Evolutionary conservation across 2,329 filamentous ascomycete species (phyloP).

Genomic region (Aspergillus persii): DNA sequence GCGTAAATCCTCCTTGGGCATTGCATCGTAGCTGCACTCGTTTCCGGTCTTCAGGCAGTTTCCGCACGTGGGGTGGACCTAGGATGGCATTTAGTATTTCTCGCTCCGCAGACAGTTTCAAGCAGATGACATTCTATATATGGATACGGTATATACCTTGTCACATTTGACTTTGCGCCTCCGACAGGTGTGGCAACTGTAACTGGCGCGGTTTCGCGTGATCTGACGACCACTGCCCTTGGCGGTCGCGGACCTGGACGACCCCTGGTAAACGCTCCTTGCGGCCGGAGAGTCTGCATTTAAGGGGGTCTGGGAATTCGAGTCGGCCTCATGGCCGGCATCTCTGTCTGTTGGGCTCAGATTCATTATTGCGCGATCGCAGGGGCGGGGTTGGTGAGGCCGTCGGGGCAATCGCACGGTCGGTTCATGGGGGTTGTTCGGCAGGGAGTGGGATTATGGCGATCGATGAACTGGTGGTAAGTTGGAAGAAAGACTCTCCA

Average conservation of each 20-base stretch:
- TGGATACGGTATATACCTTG: constrained; percentile 27
- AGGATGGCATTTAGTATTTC: background rate
- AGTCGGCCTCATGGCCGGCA: constrained; percentile 10
- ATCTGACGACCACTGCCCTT: constrained; percentile 41
- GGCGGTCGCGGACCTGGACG: constrained; percentile 4
- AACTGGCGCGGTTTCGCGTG: constrained; percentile 47
- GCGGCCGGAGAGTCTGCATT: constrained; percentile 5
- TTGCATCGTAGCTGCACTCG: constrained; percentile 43
- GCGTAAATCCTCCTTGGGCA: constrained; percentile 22
- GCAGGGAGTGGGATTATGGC: background rate
- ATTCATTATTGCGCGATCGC: constrained; percentile 21
- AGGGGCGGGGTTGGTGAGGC: constrained; percentile 22
- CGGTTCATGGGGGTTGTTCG: constrained; percentile 11
- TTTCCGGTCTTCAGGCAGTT: constrained; percentile 45
- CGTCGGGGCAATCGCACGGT: constrained; percentile 13
- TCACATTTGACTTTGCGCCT: constrained; percentile 49
- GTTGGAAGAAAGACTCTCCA: background rate
- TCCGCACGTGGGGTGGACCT: constrained; percentile 47
- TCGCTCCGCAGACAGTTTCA: background rate
- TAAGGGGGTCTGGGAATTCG: constrained; percentile 8
- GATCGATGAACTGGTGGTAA: too few relatives aligned
- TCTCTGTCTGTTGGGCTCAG: constrained; percentile 15
- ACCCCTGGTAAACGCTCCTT: constrained; percentile 6
- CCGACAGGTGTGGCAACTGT: constrained; percentile 48
- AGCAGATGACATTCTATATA: background rate